These are phyloP conservation scores for Lepidium aucheri DNA, from an alignment of 345 rosid genomes.

Conservation along the genomic window DNA sequence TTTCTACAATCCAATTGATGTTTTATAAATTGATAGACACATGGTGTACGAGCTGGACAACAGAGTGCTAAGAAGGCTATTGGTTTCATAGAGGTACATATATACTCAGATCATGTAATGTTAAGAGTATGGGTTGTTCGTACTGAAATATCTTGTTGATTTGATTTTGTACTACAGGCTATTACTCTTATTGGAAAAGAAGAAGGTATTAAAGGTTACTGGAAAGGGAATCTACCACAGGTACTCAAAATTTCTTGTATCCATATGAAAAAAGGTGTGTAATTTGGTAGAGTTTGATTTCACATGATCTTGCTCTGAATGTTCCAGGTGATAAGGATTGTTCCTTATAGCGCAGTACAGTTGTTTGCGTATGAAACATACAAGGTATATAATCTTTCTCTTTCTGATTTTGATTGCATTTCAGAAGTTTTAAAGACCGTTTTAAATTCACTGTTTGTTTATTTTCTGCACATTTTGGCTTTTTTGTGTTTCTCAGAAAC, in stretches of 20 bases:
- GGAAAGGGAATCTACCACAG: conserved; percentile 99
- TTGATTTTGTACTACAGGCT: conserved; percentile 44
- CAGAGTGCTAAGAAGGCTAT: conserved; percentile 76
- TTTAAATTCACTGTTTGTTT: not conserved
- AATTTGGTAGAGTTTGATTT: not conserved
- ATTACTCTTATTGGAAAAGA: conserved; percentile 66
- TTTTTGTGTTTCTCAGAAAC: conserved; percentile 45
- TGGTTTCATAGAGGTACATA: conserved; percentile 71
- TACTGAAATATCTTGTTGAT: not conserved
- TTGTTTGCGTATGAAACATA: conserved; percentile 86
- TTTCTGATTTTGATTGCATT: not conserved
- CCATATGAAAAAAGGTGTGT: not conserved
- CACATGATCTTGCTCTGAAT: conserved; percentile 11
- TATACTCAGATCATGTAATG: not conserved
- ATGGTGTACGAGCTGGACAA: conserved; percentile 76
- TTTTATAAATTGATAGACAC: conserved; percentile 45
- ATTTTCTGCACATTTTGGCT: not conserved
- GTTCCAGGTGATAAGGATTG: conserved; percentile 72
- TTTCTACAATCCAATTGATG: not conserved
- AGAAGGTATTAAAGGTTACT: conserved; percentile 90
- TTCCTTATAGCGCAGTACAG: conserved; percentile 96
- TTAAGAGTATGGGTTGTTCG: not conserved
- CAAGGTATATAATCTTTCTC: conserved; percentile 43
- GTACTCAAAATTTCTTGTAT: conserved; percentile 27
- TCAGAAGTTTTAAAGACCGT: not conserved